A percentile compares a stretch with the other conserved stretches of the same genome.
Evolutionary conservation across 257 asterid genomes (phyloP).

Genomic region (Galeopsis tetrahit): DNA sequence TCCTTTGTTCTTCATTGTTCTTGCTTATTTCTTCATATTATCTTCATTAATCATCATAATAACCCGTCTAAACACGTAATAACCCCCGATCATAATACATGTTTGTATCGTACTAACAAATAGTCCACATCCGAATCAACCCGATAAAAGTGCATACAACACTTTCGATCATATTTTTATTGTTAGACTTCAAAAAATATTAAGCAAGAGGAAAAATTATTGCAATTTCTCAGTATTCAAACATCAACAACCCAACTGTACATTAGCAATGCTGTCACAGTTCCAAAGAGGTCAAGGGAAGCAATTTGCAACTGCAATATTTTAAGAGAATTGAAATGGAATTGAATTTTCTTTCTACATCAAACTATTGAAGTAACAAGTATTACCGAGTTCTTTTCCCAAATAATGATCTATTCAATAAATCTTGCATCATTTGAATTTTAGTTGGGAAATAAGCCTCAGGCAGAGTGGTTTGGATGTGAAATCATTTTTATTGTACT

Average conservation of each 20-base stretch:
- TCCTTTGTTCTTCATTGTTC: too few species aligned
- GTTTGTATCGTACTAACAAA: too few species aligned
- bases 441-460: too few species aligned
- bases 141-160: too few species aligned
- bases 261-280: slow-evolving; percentile 88
- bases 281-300: slow-evolving; percentile 94
- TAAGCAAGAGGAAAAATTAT: neutral
- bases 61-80: too few species aligned
- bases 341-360: slow-evolving; percentile 18
- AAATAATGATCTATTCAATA: slow-evolving; percentile 95
- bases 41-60: too few species aligned
- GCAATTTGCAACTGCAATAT: slow-evolving; percentile 89
- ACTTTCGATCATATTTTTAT: too few species aligned
- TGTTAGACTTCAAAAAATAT: neutral
- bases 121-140: too few species aligned
- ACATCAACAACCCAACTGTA: slow-evolving; percentile 60
- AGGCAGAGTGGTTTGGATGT: too few species aligned
- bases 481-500: too few species aligned
- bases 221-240: slow-evolving; percentile 17
- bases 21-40: too few species aligned
- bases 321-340: slow-evolving; percentile 28
- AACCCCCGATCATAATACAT: too few species aligned
- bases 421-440: slow-evolving; percentile 38
- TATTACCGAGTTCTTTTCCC: slow-evolving; percentile 96
- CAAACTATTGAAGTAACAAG: slow-evolving; percentile 38